These are phyloP conservation scores for Mycena belliarum DNA, from an alignment of 768 basidiomycete genomes.

Conservation along the genomic window DNA sequence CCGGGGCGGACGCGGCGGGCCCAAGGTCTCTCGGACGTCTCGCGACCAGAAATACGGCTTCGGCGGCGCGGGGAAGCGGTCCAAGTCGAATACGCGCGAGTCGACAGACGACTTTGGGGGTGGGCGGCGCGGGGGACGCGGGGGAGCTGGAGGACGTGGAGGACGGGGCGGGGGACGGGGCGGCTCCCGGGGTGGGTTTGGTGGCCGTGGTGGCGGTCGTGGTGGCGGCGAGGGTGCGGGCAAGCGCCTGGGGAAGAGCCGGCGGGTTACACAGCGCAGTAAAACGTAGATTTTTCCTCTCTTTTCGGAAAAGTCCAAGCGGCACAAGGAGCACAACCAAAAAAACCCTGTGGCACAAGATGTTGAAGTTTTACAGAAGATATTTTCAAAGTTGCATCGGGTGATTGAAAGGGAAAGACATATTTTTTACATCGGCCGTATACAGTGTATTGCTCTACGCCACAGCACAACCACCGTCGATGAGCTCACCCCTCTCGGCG, in stretches of 20 bases:
- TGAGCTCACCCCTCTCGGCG: too few species aligned
- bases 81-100: constrained; percentile 80
- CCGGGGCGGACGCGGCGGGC: constrained; percentile 35
- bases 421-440: too few species aligned
- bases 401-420: too few species aligned
- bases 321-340: too few species aligned
- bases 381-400: too few species aligned
- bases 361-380: too few species aligned
- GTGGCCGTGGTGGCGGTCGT: constrained; percentile 29
- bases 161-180: constrained; percentile 26
- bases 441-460: too few species aligned
- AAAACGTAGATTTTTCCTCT: neutral
- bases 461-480: too few species aligned
- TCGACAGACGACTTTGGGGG: constrained; percentile 76
- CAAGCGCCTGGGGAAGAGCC: constrained; percentile 40
- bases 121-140: constrained; percentile 28
- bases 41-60: constrained; percentile 85
- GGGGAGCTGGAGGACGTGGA: constrained; percentile 25
- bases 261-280: constrained; percentile 2
- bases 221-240: constrained; percentile 34
- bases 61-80: constrained; percentile 64
- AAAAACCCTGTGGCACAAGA: too few species aligned
- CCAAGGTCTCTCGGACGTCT: constrained; percentile 52
- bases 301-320: too few species aligned
- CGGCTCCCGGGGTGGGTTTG: constrained; percentile 26